A percentile compares a stretch with the other conserved stretches of the same genome.
phyloP scores from a whole-genome alignment of 345 rosid species.

The Excoecaria agallocha region DNA sequence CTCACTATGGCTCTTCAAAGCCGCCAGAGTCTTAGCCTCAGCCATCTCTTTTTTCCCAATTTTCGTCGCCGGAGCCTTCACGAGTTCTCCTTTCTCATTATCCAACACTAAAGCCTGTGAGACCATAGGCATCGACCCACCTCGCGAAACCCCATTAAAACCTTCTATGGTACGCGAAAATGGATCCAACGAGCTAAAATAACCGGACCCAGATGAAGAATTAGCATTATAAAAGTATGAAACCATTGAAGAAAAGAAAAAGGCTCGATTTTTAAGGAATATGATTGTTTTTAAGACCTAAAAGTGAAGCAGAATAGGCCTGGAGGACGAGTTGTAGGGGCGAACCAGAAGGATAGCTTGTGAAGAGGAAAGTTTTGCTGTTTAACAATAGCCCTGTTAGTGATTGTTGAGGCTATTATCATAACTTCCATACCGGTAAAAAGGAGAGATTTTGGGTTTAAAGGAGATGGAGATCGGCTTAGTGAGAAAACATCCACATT shows the following conservation, averaged over 20 bases:
- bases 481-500: constrained; percentile 20
- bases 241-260: constrained; percentile 32
- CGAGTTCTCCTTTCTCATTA: constrained; percentile 44
- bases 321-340: constrained; percentile 69
- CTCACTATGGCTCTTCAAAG: constrained; percentile 56
- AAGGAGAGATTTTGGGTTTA: constrained; percentile 10
- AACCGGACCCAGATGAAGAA: constrained; percentile 34
- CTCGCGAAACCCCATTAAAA: constrained; percentile 25
- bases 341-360: constrained; percentile 70
- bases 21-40: constrained; percentile 38
- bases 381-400: constrained; percentile 28
- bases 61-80: constrained; percentile 30
- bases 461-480: not conserved
- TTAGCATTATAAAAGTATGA: constrained; percentile 30
- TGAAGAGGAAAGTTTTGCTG: constrained; percentile 54
- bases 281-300: constrained; percentile 19
- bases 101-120: constrained; percentile 43
- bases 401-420: constrained; percentile 19
- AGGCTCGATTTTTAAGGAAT: not conserved
- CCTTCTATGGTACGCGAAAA: constrained; percentile 26
- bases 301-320: constrained; percentile 33
- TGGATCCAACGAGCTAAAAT: constrained; percentile 27
- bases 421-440: constrained; percentile 22
- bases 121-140: constrained; percentile 31
- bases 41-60: constrained; percentile 25